Conservation (phyloP, 129 eudicot species). For the Ambrosia artemisiifolia region DNA sequence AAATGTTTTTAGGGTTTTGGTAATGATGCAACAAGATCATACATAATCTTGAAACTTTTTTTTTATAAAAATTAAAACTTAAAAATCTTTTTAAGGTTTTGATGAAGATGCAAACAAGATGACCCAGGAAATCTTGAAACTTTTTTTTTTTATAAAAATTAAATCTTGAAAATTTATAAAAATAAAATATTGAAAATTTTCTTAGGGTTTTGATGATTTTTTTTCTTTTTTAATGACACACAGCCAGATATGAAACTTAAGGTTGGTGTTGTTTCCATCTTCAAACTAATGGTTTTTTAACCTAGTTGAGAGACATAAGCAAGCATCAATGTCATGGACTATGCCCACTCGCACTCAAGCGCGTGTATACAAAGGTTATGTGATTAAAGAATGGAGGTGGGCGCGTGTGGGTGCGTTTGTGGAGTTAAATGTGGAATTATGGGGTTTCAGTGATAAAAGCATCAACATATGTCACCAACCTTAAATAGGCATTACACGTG, state of each 20-base stretch:
- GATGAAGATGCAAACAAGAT: no score
- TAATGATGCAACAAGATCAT: no score
- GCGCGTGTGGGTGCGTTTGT: slow-evolving; percentile 12
- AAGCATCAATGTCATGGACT: slow-evolving; percentile 11
- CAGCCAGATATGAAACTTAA: slow-evolving; percentile 38
- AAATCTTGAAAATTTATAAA: no score
- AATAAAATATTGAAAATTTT: no score
- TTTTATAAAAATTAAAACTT: no score
- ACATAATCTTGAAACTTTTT: no score
- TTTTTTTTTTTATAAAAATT: no score
- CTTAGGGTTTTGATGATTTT: slow-evolving; percentile 26
- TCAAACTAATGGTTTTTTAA: slow-evolving; percentile 39
- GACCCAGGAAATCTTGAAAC: no score
- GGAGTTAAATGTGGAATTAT: slow-evolving; percentile 21
- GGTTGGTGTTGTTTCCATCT: slow-evolving; percentile 41
- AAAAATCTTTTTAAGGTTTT: no score
- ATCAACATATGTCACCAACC: slow-evolving; percentile 43
- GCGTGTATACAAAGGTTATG: neutral
- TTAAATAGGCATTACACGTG: slow-evolving; percentile 39
- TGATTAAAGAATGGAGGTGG: neutral
- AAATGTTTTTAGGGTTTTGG: no score
- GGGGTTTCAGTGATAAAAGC: slow-evolving; percentile 28
- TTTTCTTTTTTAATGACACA: slow-evolving; percentile 14
- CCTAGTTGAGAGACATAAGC: slow-evolving; percentile 40
- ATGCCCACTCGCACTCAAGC: slow-evolving; percentile 7